Conservation (phyloP, 306 rosid genomes). For the Medicago arabica region DNA sequence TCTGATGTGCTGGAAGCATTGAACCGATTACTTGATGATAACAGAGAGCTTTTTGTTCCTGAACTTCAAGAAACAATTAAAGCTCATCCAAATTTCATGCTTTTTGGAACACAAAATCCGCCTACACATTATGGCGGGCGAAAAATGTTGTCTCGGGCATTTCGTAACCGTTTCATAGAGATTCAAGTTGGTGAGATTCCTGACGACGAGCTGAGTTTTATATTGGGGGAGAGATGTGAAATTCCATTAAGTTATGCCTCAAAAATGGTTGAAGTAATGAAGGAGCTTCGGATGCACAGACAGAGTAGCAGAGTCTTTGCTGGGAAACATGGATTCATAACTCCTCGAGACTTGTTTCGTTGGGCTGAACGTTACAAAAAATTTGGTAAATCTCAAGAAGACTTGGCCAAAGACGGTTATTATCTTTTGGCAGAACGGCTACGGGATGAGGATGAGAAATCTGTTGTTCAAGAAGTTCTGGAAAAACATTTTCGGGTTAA, state of each 20-base stretch:
- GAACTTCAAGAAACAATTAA: constrained; percentile 72
- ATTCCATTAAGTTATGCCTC: constrained; percentile 66
- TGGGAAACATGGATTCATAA: constrained; percentile 94
- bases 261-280: constrained; percentile 92
- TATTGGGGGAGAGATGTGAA: constrained; percentile 66
- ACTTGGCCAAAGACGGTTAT: constrained; percentile 92
- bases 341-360: constrained; percentile 92
- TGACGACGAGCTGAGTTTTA: constrained; percentile 75
- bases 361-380: constrained; percentile 86
- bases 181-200: constrained; percentile 94
- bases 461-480: constrained; percentile 64
- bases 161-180: constrained; percentile 93
- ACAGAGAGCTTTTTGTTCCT: constrained; percentile 94
- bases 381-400: constrained; percentile 68
- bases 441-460: constrained; percentile 71
- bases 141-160: constrained; percentile 92
- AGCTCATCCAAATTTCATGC: constrained; percentile 91
- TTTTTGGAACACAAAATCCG: constrained; percentile 97
- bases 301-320: constrained; percentile 83
- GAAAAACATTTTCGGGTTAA: constrained; percentile 62
- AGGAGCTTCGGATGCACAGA: constrained; percentile 74
- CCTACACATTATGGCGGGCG: constrained; percentile 93
- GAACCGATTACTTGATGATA: constrained; percentile 91
- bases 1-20: constrained; percentile 97
- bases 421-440: constrained; percentile 94